phyloP scores from a whole-genome alignment of 495 filamentous ascomycete genomes.

The Hyaloscypha variabilis region DNA sequence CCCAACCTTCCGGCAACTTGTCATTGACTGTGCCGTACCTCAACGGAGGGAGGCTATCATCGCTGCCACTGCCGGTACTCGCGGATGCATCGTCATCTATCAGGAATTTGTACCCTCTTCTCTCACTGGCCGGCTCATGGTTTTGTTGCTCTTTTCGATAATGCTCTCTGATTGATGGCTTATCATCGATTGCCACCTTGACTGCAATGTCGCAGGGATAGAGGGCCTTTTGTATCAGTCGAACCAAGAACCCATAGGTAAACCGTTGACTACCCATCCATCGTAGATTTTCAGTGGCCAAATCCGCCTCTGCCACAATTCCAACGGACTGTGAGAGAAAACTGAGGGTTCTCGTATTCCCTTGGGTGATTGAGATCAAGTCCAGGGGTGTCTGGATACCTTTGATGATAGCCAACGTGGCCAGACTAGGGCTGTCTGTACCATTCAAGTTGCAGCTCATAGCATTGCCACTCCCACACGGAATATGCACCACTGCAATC shows the following conservation, averaged over 20 bases:
- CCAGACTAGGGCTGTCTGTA: constrained; percentile 72
- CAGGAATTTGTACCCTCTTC: constrained; percentile 28
- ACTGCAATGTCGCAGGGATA: constrained; percentile 91
- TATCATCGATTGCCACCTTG: constrained; percentile 78
- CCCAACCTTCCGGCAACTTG: constrained; percentile 74
- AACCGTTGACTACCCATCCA: constrained; percentile 92
- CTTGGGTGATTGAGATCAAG: constrained; percentile 85
- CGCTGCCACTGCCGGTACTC: constrained; percentile 28
- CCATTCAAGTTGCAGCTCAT: constrained; percentile 91
- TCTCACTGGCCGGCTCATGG: constrained; percentile 34
- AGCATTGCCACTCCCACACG: constrained; percentile 92
- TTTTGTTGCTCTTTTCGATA: constrained; percentile 56
- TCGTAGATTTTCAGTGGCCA: constrained; percentile 85
- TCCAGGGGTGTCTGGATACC: constrained; percentile 81
- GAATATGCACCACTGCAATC: constrained; percentile 86
- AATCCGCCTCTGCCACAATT: constrained; percentile 85
- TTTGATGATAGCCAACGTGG: constrained; percentile 83
- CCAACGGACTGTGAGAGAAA: constrained; percentile 92
- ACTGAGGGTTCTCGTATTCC: constrained; percentile 68
- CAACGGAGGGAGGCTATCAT: constrained; percentile 68
- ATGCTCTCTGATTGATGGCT: constrained; percentile 71
- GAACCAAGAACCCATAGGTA: constrained; percentile 76
- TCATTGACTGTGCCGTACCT: constrained; percentile 79
- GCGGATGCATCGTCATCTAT: constrained; percentile 34
- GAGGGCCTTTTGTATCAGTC: constrained; percentile 68